Evolutionary conservation across 257 asterid species (phyloP).

Genomic region (Verbascum thapsus): DNA sequence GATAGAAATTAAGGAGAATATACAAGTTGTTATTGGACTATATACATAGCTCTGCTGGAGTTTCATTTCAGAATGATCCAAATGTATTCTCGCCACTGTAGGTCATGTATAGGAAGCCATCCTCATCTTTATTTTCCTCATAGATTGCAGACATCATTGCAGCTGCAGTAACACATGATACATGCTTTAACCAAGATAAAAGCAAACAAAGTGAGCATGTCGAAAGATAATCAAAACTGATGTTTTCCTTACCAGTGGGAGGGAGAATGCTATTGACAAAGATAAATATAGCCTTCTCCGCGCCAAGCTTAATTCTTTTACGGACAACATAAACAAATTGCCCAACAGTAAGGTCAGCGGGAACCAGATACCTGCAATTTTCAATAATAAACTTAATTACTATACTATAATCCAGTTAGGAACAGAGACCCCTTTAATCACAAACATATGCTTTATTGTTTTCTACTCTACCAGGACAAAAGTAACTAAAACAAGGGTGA

Average conservation of each 20-base stretch:
- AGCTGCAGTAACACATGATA: conserved; percentile 41
- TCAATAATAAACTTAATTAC: conserved; percentile 15
- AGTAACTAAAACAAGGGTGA: background rate
- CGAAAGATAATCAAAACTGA: background rate
- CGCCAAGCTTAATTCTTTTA: conserved; percentile 95
- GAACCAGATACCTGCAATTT: conserved; percentile 83
- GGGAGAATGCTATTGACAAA: conserved; percentile 95
- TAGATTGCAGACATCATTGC: conserved; percentile 80
- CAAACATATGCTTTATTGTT: background rate
- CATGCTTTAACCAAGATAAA: background rate
- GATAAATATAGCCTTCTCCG: conserved; percentile 97
- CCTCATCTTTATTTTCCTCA: conserved; percentile 78
- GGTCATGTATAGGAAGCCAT: conserved; percentile 78
- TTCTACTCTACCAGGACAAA: background rate
- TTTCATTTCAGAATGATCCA: conserved; percentile 54
- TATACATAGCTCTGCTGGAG: conserved; percentile 40
- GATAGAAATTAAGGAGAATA: conserved; percentile 39
- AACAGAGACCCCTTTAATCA: background rate
- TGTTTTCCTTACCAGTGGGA: conserved; percentile 74
- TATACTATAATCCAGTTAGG: background rate
- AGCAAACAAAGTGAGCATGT: background rate
- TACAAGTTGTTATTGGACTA: conserved; percentile 47
- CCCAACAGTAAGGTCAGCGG: conserved; percentile 97
- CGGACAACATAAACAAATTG: conserved; percentile 98
- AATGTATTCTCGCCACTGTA: conserved; percentile 85